A percentile compares a stretch with the other conserved stretches of the same genome.
phyloP scores from a whole-genome alignment of 148 eudicot species.

The Bassia scoparia region DNA sequence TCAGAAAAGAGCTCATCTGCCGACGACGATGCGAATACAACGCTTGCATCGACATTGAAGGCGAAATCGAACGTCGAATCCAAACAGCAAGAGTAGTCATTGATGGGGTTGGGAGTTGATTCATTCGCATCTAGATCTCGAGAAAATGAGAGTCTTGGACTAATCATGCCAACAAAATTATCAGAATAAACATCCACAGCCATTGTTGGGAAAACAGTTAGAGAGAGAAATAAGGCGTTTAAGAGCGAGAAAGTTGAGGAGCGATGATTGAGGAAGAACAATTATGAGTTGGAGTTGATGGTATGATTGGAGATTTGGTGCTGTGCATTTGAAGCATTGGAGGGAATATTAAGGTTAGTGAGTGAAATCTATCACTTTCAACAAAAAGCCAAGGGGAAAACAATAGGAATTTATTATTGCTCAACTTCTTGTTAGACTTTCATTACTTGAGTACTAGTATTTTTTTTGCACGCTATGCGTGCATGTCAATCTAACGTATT shows the following conservation, averaged over 20 bases:
- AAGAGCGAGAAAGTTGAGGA: background rate
- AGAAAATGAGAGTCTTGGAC: constrained; percentile 36
- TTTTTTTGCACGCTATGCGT: no score
- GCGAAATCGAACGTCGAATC: constrained; percentile 52
- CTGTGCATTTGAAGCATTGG: constrained; percentile 22
- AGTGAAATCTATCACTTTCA: constrained; percentile 11
- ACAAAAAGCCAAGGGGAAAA: background rate
- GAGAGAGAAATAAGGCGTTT: background rate
- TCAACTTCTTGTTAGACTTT: no score
- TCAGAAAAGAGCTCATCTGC: constrained; percentile 78
- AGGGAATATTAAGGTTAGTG: constrained; percentile 29
- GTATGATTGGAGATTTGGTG: constrained; percentile 23
- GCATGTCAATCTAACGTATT: no score
- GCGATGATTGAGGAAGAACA: background rate
- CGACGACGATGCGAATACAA: constrained; percentile 35
- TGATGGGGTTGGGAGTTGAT: background rate
- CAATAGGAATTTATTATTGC: no score
- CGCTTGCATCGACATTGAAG: constrained; percentile 38
- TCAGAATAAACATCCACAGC: constrained; percentile 34
- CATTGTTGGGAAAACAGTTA: constrained; percentile 6
- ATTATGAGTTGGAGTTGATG: constrained; percentile 18
- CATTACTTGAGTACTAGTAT: no score
- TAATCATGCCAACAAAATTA: constrained; percentile 17
- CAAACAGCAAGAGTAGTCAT: background rate
- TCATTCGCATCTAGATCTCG: constrained; percentile 16